These are phyloP conservation scores for Funneliformis mosseae DNA, from an alignment of 192 early-diverging fungal species.

Conservation along the genomic window DNA sequence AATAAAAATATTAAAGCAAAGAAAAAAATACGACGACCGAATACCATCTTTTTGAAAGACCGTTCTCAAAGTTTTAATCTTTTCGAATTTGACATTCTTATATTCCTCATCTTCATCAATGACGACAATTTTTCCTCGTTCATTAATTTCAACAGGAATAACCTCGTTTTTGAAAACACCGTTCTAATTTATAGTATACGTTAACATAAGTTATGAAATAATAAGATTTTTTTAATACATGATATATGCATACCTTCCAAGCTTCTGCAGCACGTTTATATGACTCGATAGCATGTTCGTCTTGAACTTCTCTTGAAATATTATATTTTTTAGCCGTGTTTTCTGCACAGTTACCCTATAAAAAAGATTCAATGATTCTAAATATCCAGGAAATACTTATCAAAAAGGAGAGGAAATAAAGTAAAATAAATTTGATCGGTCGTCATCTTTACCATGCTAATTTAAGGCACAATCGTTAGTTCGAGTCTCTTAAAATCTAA, in stretches of 20 bases:
- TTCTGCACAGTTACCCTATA: constrained; percentile 74
- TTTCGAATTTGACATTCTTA: constrained; percentile 91
- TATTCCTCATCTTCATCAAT: constrained; percentile 91
- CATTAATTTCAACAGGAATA: constrained; percentile 80
- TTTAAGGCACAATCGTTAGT: constrained; percentile 8
- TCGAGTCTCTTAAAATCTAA: background rate
- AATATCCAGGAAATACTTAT: constrained; percentile 38
- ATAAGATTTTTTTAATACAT: background rate
- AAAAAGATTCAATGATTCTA: background rate
- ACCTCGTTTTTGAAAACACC: constrained; percentile 85
- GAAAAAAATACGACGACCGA: too few species aligned
- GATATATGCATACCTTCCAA: constrained; percentile 57
- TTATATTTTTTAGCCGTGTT: constrained; percentile 86
- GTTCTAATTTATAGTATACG: constrained; percentile 26
- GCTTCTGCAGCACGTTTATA: constrained; percentile 90
- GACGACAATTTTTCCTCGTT: constrained; percentile 78
- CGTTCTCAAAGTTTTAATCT: constrained; percentile 71
- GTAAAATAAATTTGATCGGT: background rate
- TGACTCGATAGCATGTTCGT: constrained; percentile 79
- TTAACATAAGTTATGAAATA: background rate
- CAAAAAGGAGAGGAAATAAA: too few species aligned
- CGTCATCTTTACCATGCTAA: constrained; percentile 11
- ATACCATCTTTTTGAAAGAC: constrained; percentile 80
- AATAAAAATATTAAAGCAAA: background rate
- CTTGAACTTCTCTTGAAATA: constrained; percentile 89